Evolutionary conservation across 1,284 basidiomycete species (phyloP), one percentile per base, ranked within the genome.

Genomic region (Naganishia cerealis): DNA sequence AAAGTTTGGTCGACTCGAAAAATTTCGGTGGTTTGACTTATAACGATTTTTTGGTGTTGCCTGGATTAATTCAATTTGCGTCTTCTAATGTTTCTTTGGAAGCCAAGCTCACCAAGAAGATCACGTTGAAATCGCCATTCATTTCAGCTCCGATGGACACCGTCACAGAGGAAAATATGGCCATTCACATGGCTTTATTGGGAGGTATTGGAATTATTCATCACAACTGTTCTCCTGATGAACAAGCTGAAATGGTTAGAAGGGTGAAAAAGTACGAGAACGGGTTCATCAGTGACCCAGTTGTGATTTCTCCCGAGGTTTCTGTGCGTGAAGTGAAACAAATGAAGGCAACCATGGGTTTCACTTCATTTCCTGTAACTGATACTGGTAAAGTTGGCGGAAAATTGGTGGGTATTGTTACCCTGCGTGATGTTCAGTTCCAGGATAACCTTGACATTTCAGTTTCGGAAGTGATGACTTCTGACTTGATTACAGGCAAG

Each of bases 61-160:
- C 96, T n/a, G 95, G 96, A 66, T 94, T 91, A 82, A 97, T 99
- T 76, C 88, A 94, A 83, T 99, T 99, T 80, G 84, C 89, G 43
- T 78, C 81, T 33, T 75, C 78, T 12, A 86, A 88, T 63, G 94
- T 96, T 75, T 80, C 86, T 72, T 88, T 93, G 3, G 92, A 96
- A 82, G 91, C 88, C 75, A 87, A 85, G 66, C 88, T 99, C 66
- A 97, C 95, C 56, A 88, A 90, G 68, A 97, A 97, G 77, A 92
- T 98, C 73, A 84, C 86, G 52, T 86, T 99, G 76, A 97, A 94
- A 83, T 94, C 94, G 0, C 95, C 96, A 0, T 96, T 99, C 83
- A 85, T 98, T 83, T 96, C 92, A 79, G 95, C 92, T 70, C 95
- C 96, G 52, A 99, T 99, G 95, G 95, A 99, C 84, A 99, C 95